phyloP scores from a whole-genome alignment of 305 asterid species.

The Fraxinus latifolia region DNA sequence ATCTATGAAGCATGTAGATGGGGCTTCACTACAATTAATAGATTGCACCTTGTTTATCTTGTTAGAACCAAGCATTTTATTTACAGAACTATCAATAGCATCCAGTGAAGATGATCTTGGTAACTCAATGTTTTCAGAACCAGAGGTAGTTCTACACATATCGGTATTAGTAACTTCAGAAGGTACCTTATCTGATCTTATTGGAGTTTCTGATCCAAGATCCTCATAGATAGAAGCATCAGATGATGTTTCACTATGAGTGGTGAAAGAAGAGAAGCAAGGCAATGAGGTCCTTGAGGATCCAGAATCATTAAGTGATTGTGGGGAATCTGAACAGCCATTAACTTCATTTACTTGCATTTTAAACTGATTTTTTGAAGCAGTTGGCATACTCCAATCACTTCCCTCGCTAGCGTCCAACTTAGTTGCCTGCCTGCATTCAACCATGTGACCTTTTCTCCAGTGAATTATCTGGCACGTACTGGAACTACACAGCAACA shows the following conservation, averaged over 20 bases:
- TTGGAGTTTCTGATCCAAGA: constrained; percentile 29
- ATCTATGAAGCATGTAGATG: constrained; percentile 20
- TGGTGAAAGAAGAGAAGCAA: constrained; percentile 37
- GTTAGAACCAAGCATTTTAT: constrained; percentile 14
- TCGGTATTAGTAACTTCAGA: constrained; percentile 28
- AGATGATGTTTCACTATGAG: constrained; percentile 36
- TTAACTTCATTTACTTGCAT: constrained; percentile 29
- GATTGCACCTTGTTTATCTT: constrained; percentile 25
- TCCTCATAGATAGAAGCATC: constrained; percentile 35
- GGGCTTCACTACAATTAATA: constrained; percentile 24
- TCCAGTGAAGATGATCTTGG: constrained; percentile 11
- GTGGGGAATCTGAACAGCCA: constrained; percentile 25
- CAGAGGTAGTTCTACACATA: constrained; percentile 21
- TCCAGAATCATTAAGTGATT: constrained; percentile 35
- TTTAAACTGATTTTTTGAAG: constrained; percentile 26
- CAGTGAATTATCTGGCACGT: constrained; percentile 61
- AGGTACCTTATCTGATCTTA: constrained; percentile 28
- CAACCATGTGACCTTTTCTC: constrained; percentile 62
- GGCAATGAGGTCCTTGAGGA: constrained; percentile 37
- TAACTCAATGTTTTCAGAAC: constrained; percentile 26
- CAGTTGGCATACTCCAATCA: constrained; percentile 24
- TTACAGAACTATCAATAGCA: constrained; percentile 26
- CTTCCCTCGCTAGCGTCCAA: constrained; percentile 28
- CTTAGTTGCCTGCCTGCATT: constrained; percentile 38
- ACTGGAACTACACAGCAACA: constrained; percentile 40